Base-by-base conservation (phyloP, 352 stramenopile genomes). In the Halophytophthora polymorphica region DNA sequence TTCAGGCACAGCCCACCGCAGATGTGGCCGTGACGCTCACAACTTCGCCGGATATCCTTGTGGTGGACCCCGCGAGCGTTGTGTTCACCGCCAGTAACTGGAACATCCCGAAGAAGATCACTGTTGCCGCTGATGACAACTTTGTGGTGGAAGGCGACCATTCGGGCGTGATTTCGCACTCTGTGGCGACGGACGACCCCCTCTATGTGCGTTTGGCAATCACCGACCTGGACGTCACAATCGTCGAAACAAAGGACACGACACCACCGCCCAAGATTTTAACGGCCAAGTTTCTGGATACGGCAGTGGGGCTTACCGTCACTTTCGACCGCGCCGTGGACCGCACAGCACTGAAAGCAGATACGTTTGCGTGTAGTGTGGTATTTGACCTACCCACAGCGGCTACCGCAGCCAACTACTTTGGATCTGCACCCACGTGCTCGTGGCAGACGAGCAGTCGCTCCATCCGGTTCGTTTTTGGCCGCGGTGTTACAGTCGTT, bases 171-270 rank as follows among this genome's bases (percentile, higher is more conserved):
- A 73, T 83, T 10, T 68, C 36, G 0, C 59, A 73, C 14, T 45
- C 28, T 0, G 58, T 83, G 7, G 38, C 62, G 1, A 71, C 50
- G 7, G 37, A 18, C 3, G 71, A 83, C 45, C 38, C 33, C 3
- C 22, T 74, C 2, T 88, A 84, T 23, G 50, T 37, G 2, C 22
- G 21, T 3, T 59, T 73, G 25, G 53, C 59, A 15, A 58, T 79
- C 8, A 25, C 31, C 0, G 34, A 52, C 10, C 29, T 82, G 11
- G 65, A 41, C 28, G 77, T 88, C 13, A 79, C 63, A 36, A 80
- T 88, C 17, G 69, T 83, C 0, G 73, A 88, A 39, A 85, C 73
- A 1, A 82, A 75, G 37, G 77, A 88, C 23, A 70, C 63, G 14
- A 83, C 73, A 15, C 73, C 77, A 2, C 69, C 77, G 39, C 77